Evolutionary conservation across 202 grass and related monocot species (phyloP).

Genomic region (Miscanthus sacchariflorus): DNA sequence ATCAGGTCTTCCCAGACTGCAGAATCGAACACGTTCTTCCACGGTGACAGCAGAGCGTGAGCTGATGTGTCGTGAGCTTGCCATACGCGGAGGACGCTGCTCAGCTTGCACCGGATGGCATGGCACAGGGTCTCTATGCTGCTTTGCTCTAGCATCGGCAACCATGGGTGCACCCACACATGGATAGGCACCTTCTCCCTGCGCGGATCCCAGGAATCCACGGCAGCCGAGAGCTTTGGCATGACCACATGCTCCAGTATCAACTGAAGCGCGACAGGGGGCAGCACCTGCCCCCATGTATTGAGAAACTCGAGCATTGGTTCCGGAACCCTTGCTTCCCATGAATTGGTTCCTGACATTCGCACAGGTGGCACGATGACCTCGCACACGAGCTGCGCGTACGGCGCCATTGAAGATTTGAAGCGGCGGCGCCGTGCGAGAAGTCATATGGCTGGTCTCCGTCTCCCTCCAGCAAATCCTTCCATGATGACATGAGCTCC

Average conservation of each 20-base stretch:
- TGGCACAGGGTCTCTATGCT: constrained; percentile 63
- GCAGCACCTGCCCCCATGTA: constrained; percentile 63
- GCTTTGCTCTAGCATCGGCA: constrained; percentile 66
- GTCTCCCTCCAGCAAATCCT: constrained; percentile 64
- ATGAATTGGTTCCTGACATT: constrained; percentile 64
- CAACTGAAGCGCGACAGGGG: constrained; percentile 60
- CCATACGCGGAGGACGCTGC: constrained; percentile 72
- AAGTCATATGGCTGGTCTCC: constrained; percentile 61
- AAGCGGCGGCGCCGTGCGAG: constrained; percentile 50
- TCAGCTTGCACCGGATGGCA: constrained; percentile 75
- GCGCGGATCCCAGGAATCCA: constrained; percentile 76
- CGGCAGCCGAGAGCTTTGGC: constrained; percentile 75
- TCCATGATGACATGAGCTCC: constrained; percentile 61
- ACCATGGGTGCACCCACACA: constrained; percentile 83
- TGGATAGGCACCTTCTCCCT: constrained; percentile 57
- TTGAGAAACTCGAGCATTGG: constrained; percentile 76
- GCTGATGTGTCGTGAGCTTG: constrained; percentile 69
- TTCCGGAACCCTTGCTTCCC: constrained; percentile 77
- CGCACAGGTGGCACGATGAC: constrained; percentile 70
- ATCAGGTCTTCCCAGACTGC: constrained; percentile 75
- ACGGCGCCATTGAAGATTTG: constrained; percentile 46
- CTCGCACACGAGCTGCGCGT: constrained; percentile 69
- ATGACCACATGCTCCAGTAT: constrained; percentile 73
- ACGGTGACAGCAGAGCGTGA: constrained; percentile 71
- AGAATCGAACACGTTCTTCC: constrained; percentile 75